Percentiles rank a stretch among this genome's conserved stretches.
Conservation (phyloP, 2,329 filamentous ascomycete genomes). For the Colletotrichum paranaense region DNA sequence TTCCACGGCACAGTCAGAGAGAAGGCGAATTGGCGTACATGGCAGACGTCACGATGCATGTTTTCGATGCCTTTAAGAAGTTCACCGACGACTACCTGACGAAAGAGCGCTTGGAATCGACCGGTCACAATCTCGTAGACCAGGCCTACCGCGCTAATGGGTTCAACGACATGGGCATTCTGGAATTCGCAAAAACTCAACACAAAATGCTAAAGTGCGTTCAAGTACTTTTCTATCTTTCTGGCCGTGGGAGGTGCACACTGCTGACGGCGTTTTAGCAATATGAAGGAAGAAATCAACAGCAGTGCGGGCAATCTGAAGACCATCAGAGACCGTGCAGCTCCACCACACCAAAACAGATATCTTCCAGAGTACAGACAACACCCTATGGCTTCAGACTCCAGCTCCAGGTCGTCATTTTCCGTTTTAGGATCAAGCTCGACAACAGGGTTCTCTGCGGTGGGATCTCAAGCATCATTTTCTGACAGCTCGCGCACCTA, state of each 20-base stretch:
- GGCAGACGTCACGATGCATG: constrained; percentile 1
- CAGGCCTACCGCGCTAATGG: constrained; percentile 13
- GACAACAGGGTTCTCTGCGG: constrained; percentile 5
- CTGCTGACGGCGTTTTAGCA: constrained; percentile 1
- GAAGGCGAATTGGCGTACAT: constrained; percentile 15
- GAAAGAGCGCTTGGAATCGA: constrained; percentile 24
- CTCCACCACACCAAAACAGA: constrained; percentile 5
- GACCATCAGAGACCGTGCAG: constrained; percentile 4
- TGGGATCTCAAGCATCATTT: constrained; percentile 14
- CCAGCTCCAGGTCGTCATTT: constrained; percentile 34
- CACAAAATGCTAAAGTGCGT: constrained; percentile 26
- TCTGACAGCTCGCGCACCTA: constrained; percentile 6
- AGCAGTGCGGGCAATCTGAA: background rate
- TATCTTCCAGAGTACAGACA: background rate
- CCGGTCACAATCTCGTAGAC: constrained; percentile 25
- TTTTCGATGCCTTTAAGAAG: constrained; percentile 5
- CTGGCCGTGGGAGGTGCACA: background rate
- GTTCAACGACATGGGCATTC: constrained; percentile 25
- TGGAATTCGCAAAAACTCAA: constrained; percentile 20
- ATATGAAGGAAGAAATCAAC: constrained; percentile 12
- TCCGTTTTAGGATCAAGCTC: constrained; percentile 21
- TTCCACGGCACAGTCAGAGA: background rate
- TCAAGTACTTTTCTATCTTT: background rate
- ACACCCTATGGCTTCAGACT: constrained; percentile 8
- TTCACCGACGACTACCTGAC: constrained; percentile 10